A percentile compares a stretch with the other conserved stretches of the same genome.
Conservation (phyloP, 2,329 filamentous ascomycete species). For the Venturia aucupariae region DNA sequence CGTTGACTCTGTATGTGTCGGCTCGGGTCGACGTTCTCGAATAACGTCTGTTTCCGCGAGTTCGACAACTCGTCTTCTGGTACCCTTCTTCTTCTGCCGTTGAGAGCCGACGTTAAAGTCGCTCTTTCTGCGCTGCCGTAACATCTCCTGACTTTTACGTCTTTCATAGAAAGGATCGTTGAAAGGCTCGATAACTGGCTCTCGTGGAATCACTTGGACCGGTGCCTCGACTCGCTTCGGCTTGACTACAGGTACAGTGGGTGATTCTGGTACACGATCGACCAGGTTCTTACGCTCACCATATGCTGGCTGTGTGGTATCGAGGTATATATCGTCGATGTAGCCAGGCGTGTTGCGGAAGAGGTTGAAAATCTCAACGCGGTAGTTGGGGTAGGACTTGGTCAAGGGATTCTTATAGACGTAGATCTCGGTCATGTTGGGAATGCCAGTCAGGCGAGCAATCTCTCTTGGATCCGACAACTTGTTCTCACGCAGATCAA, state of each 20-base stretch:
- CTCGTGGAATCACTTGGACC: constrained; percentile 44
- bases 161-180: constrained; percentile 10
- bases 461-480: constrained; percentile 86
- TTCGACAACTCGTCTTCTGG: constrained; percentile 49
- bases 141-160: constrained; percentile 11
- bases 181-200: constrained; percentile 11
- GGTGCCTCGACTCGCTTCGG: constrained; percentile 51
- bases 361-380: constrained; percentile 88
- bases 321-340: constrained; percentile 81
- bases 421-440: constrained; percentile 87
- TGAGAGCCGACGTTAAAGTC: constrained; percentile 16
- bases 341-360: constrained; percentile 87
- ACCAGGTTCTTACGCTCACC: constrained; percentile 76
- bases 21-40: constrained; percentile 24
- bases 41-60: constrained; percentile 39
- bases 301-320: constrained; percentile 73
- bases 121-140: constrained; percentile 21
- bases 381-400: constrained; percentile 74
- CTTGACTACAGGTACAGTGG: constrained; percentile 69
- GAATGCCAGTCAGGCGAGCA: constrained; percentile 79
- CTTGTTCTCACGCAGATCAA: constrained; percentile 86
- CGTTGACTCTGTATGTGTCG: constrained; percentile 20
- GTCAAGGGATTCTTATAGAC: constrained; percentile 88
- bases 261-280: constrained; percentile 68
- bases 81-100: constrained; percentile 45